Percentiles rank a stretch among this genome's conserved stretches.
These are phyloP conservation scores for Hyphopichia burtonii DNA, from an alignment of 1,139 yeast species.

Conservation along the genomic window DNA sequence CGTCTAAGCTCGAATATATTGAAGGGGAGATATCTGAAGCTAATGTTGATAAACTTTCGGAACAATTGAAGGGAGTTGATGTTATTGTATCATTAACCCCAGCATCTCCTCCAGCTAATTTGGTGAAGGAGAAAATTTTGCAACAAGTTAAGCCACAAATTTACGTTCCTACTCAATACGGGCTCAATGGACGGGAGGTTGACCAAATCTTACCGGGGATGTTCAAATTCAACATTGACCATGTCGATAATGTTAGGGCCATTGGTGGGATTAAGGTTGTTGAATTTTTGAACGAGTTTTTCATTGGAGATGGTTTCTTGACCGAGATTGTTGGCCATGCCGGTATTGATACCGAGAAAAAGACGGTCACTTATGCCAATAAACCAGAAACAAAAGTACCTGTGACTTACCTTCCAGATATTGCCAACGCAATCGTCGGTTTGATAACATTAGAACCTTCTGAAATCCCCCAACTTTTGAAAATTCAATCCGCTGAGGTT, in stretches of 20 bases:
- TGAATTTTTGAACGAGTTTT: slow-evolving; percentile 44
- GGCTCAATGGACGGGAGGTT: slow-evolving; percentile 37
- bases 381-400: slow-evolving; percentile 32
- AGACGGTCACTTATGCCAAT: slow-evolving; percentile 42
- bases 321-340: slow-evolving; percentile 32
- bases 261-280: slow-evolving; percentile 50
- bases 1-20: slow-evolving; percentile 42
- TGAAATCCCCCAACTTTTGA: slow-evolving; percentile 44
- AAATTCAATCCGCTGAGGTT: slow-evolving; percentile 41
- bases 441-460: slow-evolving; percentile 37
- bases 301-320: slow-evolving; percentile 41
- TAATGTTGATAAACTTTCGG: slow-evolving; percentile 23
- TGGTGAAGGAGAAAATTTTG: slow-evolving; percentile 32
- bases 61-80: slow-evolving; percentile 47
- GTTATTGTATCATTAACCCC: slow-evolving; percentile 48
- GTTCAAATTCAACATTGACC: slow-evolving; percentile 36
- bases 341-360: slow-evolving; percentile 37
- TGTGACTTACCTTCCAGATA: slow-evolving; percentile 39
- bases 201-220: slow-evolving; percentile 30
- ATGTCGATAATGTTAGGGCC: slow-evolving; percentile 38
- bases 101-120: slow-evolving; percentile 21
- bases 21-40: slow-evolving; percentile 19
- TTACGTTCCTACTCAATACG: slow-evolving; percentile 65
- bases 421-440: slow-evolving; percentile 48
- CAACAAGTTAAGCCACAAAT: slow-evolving; percentile 46